Evolutionary conservation across 352 stramenopile species (phyloP).

Genomic region (Globisporangium spiculum): DNA sequence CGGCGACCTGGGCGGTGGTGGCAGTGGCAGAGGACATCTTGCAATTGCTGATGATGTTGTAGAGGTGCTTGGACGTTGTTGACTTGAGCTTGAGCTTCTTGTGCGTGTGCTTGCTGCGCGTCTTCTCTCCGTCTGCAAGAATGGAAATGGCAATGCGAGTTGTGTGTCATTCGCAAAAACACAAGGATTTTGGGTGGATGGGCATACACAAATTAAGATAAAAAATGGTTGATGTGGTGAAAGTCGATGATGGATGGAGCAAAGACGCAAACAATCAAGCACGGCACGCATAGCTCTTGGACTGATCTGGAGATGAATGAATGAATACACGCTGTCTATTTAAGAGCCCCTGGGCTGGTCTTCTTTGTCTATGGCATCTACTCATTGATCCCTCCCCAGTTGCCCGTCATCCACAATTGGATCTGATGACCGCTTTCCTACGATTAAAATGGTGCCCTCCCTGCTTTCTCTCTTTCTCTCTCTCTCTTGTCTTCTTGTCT

Average conservation of each 20-base stretch:
- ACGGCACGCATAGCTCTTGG: not conserved
- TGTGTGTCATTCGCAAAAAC: conserved; percentile 4
- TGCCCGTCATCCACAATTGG: not conserved
- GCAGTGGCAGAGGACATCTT: conserved; percentile 11
- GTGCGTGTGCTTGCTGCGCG: conserved; percentile 6
- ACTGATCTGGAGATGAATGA: not conserved
- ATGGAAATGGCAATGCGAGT: conserved; percentile 11
- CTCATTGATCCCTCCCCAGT: not conserved
- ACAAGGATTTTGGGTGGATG: conserved; percentile 16
- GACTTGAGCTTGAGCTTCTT: not conserved
- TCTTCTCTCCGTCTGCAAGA: conserved; percentile 4
- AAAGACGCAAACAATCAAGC: not conserved
- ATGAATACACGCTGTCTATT: conserved; percentile 18
- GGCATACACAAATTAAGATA: conserved; percentile 56
- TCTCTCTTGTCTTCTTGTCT: not conserved
- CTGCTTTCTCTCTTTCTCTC: not conserved
- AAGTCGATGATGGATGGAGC: conserved; percentile 5
- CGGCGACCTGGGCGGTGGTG: conserved; percentile 1
- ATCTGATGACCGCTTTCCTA: not conserved
- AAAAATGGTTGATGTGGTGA: conserved; percentile 1
- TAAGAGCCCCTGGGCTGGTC: not conserved
- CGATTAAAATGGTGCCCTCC: conserved; percentile 3
- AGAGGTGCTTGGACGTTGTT: not conserved
- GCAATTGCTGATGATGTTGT: not conserved
- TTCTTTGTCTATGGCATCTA: conserved; percentile 11